phyloP scores from a whole-genome alignment of 352 stramenopile genomes.

The Saprolegnia parasitica region DNA sequence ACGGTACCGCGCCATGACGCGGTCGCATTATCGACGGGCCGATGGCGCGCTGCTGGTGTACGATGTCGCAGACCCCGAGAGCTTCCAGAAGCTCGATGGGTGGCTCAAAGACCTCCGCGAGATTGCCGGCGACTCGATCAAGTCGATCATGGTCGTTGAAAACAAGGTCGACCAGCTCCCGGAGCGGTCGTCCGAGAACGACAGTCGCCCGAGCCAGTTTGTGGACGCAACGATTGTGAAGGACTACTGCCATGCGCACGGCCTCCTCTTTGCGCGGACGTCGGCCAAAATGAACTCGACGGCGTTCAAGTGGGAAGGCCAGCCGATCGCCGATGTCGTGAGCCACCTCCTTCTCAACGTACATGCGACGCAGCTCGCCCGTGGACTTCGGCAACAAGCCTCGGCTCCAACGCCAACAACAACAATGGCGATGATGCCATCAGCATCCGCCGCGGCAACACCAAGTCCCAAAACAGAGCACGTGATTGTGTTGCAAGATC shows the following conservation, averaged over 20 bases:
- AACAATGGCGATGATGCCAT: background rate
- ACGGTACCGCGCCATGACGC: slow-evolving; percentile 84
- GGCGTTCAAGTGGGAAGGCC: slow-evolving; percentile 55
- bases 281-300: slow-evolving; percentile 56
- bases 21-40: slow-evolving; percentile 79
- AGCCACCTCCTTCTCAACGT: slow-evolving; percentile 55
- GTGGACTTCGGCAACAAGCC: slow-evolving; percentile 25
- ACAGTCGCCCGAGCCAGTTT: slow-evolving; percentile 33
- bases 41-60: slow-evolving; percentile 88
- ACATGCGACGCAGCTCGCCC: slow-evolving; percentile 42
- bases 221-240: slow-evolving; percentile 45
- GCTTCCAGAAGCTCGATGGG: slow-evolving; percentile 80
- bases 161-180: slow-evolving; percentile 87
- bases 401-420: background rate
- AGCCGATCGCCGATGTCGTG: slow-evolving; percentile 48
- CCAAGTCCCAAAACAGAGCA: background rate
- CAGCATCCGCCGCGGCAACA: background rate
- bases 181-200: slow-evolving; percentile 14
- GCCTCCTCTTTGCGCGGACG: slow-evolving; percentile 58
- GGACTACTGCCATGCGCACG: slow-evolving; percentile 51
- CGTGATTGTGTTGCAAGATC: background rate
- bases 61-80: slow-evolving; percentile 83
- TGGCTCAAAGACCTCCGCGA: slow-evolving; percentile 86
- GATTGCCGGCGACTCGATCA: slow-evolving; percentile 80
- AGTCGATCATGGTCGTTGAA: slow-evolving; percentile 80